Base-by-base conservation (phyloP, 1,139 yeast genomes). In the Geotrichum aggregatum region DNA sequence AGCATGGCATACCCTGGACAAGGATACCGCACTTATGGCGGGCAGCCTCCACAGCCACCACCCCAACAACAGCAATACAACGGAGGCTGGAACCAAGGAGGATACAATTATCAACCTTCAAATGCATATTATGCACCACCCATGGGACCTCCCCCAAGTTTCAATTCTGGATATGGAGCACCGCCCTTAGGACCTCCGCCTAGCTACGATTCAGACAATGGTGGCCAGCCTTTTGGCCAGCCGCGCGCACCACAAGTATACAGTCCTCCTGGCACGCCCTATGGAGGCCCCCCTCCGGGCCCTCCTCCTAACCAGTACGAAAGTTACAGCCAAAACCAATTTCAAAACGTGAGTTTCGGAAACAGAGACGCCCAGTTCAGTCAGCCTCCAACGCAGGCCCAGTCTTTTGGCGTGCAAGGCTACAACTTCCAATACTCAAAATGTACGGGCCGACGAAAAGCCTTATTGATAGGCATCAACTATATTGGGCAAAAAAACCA, bases 391-490 rank as follows among this genome's bases (percentile, higher is more conserved):
- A 60, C 68, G 4, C 61, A 60, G 40, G 68, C 70, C 34, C 76
- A 73, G 58, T 62, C 68, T 5, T 71, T 69, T 54, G 75, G 74
- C 19, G 61, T 61, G 4, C 60, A 59, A 14, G 61, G 61, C 24
- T 61, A 61, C 63, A 71, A 72, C 48, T 84, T 71, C 67, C 84
- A 82, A 66, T 86, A 85, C 71, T 87, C 95, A 34, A 80, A 80
- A 66, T 84, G 92, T 73, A 70, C 78, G 1, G 95, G 95, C 16
- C 73, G 74, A 46, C 80, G 84, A 59, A 91, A 89, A 72, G 98
- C 97, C 0, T 69, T 91, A 54, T 69, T 89, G 54, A 76, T 91
- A 51, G 98, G 98, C 10, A 85, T 88, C 70, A 91, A 91, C 71
- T 91, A 91, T 69, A 75, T 82, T 61, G 95, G 95, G 7, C 69